A percentile compares a stretch with the other conserved stretches of the same genome.
phyloP scores from a whole-genome alignment of 2,329 filamentous ascomycete species.

The Aspergillus pseudoviridinutans region DNA sequence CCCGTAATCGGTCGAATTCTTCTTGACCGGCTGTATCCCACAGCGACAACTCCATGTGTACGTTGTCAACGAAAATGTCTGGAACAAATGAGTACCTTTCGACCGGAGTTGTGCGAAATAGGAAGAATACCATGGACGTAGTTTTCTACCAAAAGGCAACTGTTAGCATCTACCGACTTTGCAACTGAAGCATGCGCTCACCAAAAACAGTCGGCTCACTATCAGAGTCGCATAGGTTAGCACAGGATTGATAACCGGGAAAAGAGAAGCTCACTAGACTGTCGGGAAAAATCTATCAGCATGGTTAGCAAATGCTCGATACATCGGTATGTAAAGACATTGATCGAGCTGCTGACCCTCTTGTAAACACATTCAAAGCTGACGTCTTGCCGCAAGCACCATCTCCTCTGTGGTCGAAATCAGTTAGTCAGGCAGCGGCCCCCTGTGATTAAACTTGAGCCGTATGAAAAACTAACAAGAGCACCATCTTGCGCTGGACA shows the following conservation, averaged over 20 bases:
- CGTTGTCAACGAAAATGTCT: constrained; percentile 98
- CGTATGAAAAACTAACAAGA: constrained; percentile 57
- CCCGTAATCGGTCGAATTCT: constrained; percentile 95
- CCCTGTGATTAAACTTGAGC: background rate
- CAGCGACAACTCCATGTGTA: constrained; percentile 93
- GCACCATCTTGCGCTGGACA: constrained; percentile 92
- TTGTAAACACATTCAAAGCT: constrained; percentile 94
- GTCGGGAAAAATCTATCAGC: constrained; percentile 81
- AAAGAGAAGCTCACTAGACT: constrained; percentile 65
- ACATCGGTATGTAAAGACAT: constrained; percentile 3
- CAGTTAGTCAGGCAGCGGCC: constrained; percentile 16
- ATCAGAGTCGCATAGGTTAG: constrained; percentile 17
- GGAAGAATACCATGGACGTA: constrained; percentile 80
- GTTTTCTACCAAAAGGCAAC: constrained; percentile 62
- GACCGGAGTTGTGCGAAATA: background rate
- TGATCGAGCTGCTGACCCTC: constrained; percentile 62
- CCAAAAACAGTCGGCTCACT: constrained; percentile 90
- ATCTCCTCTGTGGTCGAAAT: constrained; percentile 63
- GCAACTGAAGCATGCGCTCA: constrained; percentile 30
- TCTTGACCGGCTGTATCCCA: constrained; percentile 99
- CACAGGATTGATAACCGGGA: constrained; percentile 3
- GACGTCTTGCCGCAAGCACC: constrained; percentile 97
- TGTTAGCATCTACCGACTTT: constrained; percentile 17
- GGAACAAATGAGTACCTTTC: constrained; percentile 16
- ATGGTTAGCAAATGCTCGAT: constrained; percentile 15